Conservation (phyloP, 139 green algal species). For the Eudorina sp. region DNA sequence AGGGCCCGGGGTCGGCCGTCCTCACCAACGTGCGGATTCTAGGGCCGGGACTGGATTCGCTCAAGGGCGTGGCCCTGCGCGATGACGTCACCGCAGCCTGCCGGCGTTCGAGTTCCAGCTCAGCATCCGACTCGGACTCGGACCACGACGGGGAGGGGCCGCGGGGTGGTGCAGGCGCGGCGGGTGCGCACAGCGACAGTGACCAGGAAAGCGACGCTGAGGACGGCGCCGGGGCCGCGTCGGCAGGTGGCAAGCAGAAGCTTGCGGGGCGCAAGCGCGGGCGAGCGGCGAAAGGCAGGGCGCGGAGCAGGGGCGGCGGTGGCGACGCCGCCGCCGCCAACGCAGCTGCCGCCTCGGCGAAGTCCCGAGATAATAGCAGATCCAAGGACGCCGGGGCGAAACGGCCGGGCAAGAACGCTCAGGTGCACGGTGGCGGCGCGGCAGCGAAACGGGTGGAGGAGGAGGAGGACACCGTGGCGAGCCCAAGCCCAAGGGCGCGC, state of each 20-base stretch:
- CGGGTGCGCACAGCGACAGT: neutral
- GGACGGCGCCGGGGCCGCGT: neutral
- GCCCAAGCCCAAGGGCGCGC: neutral
- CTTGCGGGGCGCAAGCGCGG: neutral
- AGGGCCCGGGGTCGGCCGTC: neutral
- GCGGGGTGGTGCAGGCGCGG: too few relatives aligned
- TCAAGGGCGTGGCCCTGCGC: neutral
- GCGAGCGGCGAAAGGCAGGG: neutral
- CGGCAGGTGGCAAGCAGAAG: neutral
- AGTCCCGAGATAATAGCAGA: too few relatives aligned
- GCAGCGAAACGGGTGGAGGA: neutral
- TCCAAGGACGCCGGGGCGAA: neutral
- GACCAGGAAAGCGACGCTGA: neutral
- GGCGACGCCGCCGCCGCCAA: too few relatives aligned
- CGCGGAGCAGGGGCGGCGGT: too few relatives aligned
- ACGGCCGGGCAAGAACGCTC: neutral
- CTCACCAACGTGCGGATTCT: neutral
- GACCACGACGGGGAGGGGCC: neutral
- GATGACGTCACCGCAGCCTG: too few relatives aligned
- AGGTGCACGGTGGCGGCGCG: neutral
- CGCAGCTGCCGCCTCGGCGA: too few relatives aligned
- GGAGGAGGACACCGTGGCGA: neutral
- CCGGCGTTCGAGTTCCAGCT: too few relatives aligned
- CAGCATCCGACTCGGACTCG: neutral
- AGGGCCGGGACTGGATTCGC: neutral